Evolutionary conservation across 768 basidiomycete genomes (phyloP).

Genomic region (Naganishia vishniacii): DNA sequence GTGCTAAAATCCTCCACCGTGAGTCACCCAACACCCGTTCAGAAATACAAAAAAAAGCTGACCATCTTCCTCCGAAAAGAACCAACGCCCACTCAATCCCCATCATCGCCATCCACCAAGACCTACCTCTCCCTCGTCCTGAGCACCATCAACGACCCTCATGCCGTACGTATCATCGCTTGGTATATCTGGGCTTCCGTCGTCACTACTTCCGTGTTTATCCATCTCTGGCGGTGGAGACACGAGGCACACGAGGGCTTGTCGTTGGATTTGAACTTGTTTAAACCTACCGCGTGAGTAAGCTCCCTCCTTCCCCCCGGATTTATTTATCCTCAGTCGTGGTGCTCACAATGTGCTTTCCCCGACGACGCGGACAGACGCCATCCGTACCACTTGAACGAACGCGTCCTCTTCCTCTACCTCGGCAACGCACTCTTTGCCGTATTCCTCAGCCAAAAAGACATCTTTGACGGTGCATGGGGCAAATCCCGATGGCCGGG

Average conservation of each 20-base stretch:
- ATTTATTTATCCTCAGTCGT: neutral
- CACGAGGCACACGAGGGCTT: conserved; percentile 16
- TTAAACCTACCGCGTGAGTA: conserved; percentile 17
- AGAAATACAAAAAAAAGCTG: neutral
- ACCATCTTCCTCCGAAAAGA: neutral
- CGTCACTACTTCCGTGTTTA: neutral
- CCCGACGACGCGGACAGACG: conserved; percentile 21
- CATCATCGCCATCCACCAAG: neutral
- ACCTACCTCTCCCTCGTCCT: conserved; percentile 13
- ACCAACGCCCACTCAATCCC: neutral
- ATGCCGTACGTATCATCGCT: neutral
- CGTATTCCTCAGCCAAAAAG: conserved; percentile 29
- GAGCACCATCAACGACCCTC: neutral
- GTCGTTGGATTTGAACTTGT: conserved; percentile 2
- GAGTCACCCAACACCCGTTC: neutral
- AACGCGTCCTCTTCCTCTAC: conserved; percentile 37
- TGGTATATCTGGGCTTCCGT: conserved; percentile 16
- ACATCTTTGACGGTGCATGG: conserved; percentile 30
- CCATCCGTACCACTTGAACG: conserved; percentile 40
- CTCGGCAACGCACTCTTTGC: conserved; percentile 31
- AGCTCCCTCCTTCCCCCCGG: neutral
- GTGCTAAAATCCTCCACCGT: neutral
- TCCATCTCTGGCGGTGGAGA: conserved; percentile 15
- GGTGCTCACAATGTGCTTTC: neutral
- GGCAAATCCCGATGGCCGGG: conserved; percentile 19